These are phyloP conservation scores for Baudoinia panamericana DNA, from an alignment of 495 filamentous ascomycete species.

Conservation along the genomic window DNA sequence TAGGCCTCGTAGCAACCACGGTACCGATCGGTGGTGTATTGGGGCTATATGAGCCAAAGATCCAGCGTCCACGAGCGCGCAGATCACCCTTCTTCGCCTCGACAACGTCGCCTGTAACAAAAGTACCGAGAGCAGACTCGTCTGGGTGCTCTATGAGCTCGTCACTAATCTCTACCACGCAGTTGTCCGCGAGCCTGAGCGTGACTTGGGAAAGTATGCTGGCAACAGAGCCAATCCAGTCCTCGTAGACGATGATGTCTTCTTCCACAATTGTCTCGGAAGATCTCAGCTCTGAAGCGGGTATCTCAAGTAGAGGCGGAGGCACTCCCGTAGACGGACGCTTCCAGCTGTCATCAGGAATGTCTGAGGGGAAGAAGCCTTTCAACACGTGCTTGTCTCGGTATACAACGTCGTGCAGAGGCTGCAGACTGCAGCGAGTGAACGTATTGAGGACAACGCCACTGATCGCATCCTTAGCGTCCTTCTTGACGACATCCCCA, in stretches of 20 bases:
- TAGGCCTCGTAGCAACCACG: conserved; percentile 37
- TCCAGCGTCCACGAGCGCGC: conserved; percentile 36
- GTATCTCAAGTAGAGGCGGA: conserved; percentile 4
- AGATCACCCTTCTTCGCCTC: conserved; percentile 39
- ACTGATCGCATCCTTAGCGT: conserved; percentile 27
- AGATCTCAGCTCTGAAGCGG: conserved; percentile 9
- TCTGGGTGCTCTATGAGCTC: conserved; percentile 22
- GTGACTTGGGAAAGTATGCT: conserved; percentile 21
- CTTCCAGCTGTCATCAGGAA: neutral
- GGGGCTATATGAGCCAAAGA: conserved; percentile 37
- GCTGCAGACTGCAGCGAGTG: conserved; percentile 21
- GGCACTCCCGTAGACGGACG: neutral
- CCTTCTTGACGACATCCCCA: conserved; percentile 32
- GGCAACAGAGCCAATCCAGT: conserved; percentile 29
- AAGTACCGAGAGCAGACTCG: conserved; percentile 7
- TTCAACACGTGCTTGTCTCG: neutral
- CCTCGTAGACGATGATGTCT: conserved; percentile 28
- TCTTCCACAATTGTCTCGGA: conserved; percentile 13
- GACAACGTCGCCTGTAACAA: conserved; percentile 36
- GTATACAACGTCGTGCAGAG: conserved; percentile 9
- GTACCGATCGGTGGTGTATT: conserved; percentile 32
- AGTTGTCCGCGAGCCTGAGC: conserved; percentile 26
- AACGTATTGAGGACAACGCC: conserved; percentile 30
- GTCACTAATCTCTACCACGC: conserved; percentile 28
- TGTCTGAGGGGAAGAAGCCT: conserved; percentile 3